A percentile compares a stretch with the other conserved stretches of the same genome.
These are phyloP conservation scores for Yamadazyma atmosphaerica DNA, from an alignment of 1,139 yeast genomes.

Conservation along the genomic window DNA sequence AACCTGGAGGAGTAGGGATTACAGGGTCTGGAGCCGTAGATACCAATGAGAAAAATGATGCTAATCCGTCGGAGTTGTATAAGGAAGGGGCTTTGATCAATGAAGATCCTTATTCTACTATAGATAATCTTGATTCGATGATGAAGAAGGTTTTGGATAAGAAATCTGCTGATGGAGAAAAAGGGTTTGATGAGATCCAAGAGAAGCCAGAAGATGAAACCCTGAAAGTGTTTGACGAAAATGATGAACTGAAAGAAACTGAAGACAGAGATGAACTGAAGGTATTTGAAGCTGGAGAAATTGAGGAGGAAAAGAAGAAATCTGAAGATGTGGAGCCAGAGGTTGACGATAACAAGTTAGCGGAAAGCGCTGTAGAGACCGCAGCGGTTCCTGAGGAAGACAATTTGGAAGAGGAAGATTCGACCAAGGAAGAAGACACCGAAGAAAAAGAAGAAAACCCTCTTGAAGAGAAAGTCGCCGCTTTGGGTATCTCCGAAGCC, in stretches of 20 bases:
- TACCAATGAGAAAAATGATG: constrained; percentile 47
- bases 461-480: not conserved
- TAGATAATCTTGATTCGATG: constrained; percentile 42
- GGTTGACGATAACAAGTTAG: not conserved
- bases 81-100: constrained; percentile 49
- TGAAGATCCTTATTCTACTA: constrained; percentile 46
- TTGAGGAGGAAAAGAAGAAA: constrained; percentile 7
- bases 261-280: too few species aligned
- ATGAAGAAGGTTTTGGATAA: constrained; percentile 38
- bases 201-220: constrained; percentile 1
- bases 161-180: constrained; percentile 2
- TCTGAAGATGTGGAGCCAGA: constrained; percentile 2
- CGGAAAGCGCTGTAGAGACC: not conserved
- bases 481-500: not conserved
- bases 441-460: constrained; percentile 19
- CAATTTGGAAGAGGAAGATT: constrained; percentile 9
- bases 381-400: constrained; percentile 6
- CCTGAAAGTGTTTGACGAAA: too few species aligned
- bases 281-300: constrained; percentile 11
- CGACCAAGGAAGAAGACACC: constrained; percentile 12
- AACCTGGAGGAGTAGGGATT: constrained; percentile 19
- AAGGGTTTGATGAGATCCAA: constrained; percentile 10
- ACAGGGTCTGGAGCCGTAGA: constrained; percentile 12
- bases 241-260: too few species aligned
- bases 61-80: constrained; percentile 38